A percentile compares a stretch with the other conserved stretches of the same genome.
Evolutionary conservation across 192 early-diverging fungal species (phyloP).

Genomic region (Coemansia biformis): DNA sequence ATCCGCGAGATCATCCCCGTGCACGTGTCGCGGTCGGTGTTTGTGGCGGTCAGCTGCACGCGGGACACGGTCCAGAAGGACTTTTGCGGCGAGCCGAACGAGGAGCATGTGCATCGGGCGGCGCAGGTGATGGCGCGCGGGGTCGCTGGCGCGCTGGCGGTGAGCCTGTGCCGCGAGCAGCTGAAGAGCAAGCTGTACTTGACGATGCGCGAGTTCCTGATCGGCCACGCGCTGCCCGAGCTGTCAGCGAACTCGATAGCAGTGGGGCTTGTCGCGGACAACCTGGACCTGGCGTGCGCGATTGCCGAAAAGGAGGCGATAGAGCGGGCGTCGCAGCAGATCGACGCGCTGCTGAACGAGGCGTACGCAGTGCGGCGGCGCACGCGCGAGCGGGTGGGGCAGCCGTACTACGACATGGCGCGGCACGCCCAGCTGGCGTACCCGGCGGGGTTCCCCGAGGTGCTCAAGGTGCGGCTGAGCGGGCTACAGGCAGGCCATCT

Average conservation of each 20-base stretch:
- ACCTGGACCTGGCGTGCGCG: slow-evolving; percentile 89
- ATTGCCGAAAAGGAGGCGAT: slow-evolving; percentile 94
- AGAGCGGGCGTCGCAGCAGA: slow-evolving; percentile 91
- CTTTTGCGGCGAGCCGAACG: slow-evolving; percentile 91
- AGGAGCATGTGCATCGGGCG: slow-evolving; percentile 87
- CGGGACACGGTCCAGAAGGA: slow-evolving; percentile 92
- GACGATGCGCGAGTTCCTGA: slow-evolving; percentile 46
- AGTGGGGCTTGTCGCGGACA: slow-evolving; percentile 80
- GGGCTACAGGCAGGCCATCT: slow-evolving; percentile 74
- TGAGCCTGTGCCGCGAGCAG: slow-evolving; percentile 91
- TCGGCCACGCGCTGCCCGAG: slow-evolving; percentile 40
- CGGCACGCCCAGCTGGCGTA: slow-evolving; percentile 73
- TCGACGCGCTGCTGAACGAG: slow-evolving; percentile 73
- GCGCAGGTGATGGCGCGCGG: slow-evolving; percentile 95
- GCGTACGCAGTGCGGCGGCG: slow-evolving; percentile 73
- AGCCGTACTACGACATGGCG: slow-evolving; percentile 86
- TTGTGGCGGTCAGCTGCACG: slow-evolving; percentile 88
- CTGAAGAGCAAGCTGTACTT: slow-evolving; percentile 74
- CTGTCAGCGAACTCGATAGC: slow-evolving; percentile 73
- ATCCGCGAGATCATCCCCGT: slow-evolving; percentile 86
- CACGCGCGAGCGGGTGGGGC: slow-evolving; percentile 82
- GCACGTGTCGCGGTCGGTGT: slow-evolving; percentile 88
- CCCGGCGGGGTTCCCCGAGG: slow-evolving; percentile 79
- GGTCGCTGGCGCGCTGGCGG: slow-evolving; percentile 77
- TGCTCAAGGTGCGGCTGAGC: slow-evolving; percentile 75